Base-by-base conservation (phyloP, 352 stramenopile genomes). In the Poterioochromonas sp. region DNA sequence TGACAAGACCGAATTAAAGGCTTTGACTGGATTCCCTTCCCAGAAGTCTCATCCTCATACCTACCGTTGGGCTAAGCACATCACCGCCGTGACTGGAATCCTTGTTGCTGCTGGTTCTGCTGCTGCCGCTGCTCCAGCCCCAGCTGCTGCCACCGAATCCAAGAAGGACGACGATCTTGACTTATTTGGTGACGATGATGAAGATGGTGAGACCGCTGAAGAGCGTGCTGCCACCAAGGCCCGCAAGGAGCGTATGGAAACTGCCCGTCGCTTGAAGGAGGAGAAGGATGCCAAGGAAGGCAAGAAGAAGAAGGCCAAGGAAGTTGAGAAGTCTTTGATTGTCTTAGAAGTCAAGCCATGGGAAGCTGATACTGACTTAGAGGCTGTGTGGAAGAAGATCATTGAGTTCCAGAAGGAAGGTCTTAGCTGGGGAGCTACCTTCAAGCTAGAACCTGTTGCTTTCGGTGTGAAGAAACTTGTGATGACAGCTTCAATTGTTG, bases 401-500 rank as follows among this genome's bases (percentile, higher is more conserved):
- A 60, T 37, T n/a, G 32, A 60, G 40, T 87, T 85, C 34, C 76
- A 89, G 40, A 81, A 91, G 34, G 85, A 91, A 68, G 88, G 88
- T 44, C 80, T 93, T 22, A 43, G 65, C n/a, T 93, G 88, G 88
- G 88, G 88, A 71, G 86, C 90, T 83, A 85, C 86, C 71, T 85
- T 91, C 84, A 93, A 93, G 81, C 80, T 91, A n/a, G 86, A 91
- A 62, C 86, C 87, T 1, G 87, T 93, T 47, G 88, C 88, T 32
- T 93, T 91, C 78, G 89, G 89, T 70, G 90, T 93, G 79, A 91
- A 91, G 82, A 93, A 93, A 84, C 82, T 93, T 76, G 82, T 91
- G 0, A 86, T 93, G 65, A 87, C 88, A 77, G 90, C 86, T 81
- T 83, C 91, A 73, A 90, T 93, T 64, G 83, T 91, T n/a, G 88